Evolutionary conservation across 148 eudicot genomes (phyloP), one percentile per base, ranked within the genome.

Genomic region (Dysphania ambrosioides): DNA sequence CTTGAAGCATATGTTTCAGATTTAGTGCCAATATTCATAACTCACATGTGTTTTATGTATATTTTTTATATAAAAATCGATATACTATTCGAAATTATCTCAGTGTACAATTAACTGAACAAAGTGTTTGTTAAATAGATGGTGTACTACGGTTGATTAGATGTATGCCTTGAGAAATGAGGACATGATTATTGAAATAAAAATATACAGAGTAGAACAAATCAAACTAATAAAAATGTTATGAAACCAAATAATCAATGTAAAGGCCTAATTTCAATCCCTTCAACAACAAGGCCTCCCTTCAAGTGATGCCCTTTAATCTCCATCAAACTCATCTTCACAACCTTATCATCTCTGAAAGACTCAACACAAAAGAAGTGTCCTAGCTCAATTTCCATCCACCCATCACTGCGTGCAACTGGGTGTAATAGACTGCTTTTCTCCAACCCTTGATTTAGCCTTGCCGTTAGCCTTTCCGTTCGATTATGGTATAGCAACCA

Each of bases 351-450:
- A 18, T 73, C 87, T 36, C 63, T 70, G 56, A 64, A 38, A 72
- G 9, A 35, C 13, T 55, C 85, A 59, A 72, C 79, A 40, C 72
- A 69, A 64, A 71, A 86, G 69, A 92, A 90, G 12, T 84, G 76
- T 1, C 97, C 97, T 58, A 92, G 29, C 30, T 92, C 91, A 18
- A 90, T 80, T 80, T 92, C 97, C 75, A 81, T 66, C 97, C 97
- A 92, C 15, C 93, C 88, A 68, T 87, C 97, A 11, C 47, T 60
- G 2, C 97, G 73, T 30, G 72, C 69, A 35, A 74, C 31, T 8
- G 80, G 24, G 30, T 8, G 49, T 71, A 70, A 36, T 9, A 66
- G 38, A 58, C 11, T 56, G 34, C 63, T 75, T 30, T 49, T 19
- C 21, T 71, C 72, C 10, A 55, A 64, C 12, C 77, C 75, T 57